Conservation (phyloP, 257 asterid genomes). For the Lycium barbarum region DNA sequence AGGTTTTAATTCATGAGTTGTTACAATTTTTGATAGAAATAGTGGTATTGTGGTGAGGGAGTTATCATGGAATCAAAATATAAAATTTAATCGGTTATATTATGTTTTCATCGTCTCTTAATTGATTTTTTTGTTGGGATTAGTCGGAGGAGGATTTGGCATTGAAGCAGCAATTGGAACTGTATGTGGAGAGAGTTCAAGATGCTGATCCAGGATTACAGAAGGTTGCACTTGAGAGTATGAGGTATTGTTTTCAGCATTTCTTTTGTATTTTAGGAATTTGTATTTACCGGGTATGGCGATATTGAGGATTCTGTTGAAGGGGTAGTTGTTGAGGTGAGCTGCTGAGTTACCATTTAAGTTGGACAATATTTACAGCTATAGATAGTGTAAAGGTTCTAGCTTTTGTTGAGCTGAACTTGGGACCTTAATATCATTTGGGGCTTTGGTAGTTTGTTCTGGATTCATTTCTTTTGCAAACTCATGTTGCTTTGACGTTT, state of each 20-base stretch:
- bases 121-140: constrained; percentile 19
- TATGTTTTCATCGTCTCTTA: constrained; percentile 7
- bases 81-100: neutral
- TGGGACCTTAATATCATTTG: neutral
- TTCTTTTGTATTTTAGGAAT: neutral
- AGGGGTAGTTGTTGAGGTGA: neutral
- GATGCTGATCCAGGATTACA: constrained; percentile 88
- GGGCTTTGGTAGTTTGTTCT: neutral
- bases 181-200: constrained; percentile 91
- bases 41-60: neutral
- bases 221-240: constrained; percentile 87
- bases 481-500: neutral
- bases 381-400: neutral
- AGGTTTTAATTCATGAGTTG: neutral
- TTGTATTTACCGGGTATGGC: neutral
- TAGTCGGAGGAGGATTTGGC: constrained; percentile 98
- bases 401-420: constrained; percentile 8
- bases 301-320: too few species aligned
- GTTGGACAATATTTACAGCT: neutral
- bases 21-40: neutral
- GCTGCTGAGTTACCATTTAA: neutral
- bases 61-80: neutral
- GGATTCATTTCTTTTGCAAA: neutral
- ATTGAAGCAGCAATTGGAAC: constrained; percentile 85
- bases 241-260: constrained; percentile 60